Conservation (phyloP, 352 stramenopile species). For the Phytopythium litorale region DNA sequence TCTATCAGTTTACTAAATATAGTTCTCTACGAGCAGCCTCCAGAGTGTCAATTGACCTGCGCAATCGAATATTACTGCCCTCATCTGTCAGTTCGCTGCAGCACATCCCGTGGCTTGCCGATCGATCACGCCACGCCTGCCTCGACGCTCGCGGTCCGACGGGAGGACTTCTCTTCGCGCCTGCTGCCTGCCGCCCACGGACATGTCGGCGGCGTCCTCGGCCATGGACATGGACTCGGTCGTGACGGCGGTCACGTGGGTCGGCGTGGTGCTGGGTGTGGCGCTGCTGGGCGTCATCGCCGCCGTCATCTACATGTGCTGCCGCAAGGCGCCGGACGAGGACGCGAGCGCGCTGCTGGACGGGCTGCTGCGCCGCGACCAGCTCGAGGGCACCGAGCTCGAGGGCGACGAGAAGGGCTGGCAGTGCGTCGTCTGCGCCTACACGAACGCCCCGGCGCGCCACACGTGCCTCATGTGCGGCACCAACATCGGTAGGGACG, state of each 20-base stretch:
- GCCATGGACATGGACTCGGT: slow-evolving; percentile 23
- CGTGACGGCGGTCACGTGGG: slow-evolving; percentile 31
- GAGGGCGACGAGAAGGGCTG: slow-evolving; percentile 52
- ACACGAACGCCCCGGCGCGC: slow-evolving; percentile 38
- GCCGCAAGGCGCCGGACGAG: slow-evolving; percentile 18
- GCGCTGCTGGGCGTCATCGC: slow-evolving; percentile 22
- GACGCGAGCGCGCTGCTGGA: slow-evolving; percentile 33
- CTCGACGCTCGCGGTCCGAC: no score
- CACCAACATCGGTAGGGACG: slow-evolving; percentile 31
- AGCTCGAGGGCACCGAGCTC: slow-evolving; percentile 50
- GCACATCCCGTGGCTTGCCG: no score
- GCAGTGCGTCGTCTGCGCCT: slow-evolving; percentile 70
- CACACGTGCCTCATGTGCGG: slow-evolving; percentile 67
- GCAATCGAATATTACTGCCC: background rate
- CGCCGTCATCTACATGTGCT: slow-evolving; percentile 52
- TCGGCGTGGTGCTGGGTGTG: slow-evolving; percentile 28
- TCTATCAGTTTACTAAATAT: background rate
- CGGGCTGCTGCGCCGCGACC: slow-evolving; percentile 53
- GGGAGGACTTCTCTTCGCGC: no score
- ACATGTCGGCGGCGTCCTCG: slow-evolving; percentile 15
- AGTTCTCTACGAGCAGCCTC: background rate
- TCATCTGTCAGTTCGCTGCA: no score
- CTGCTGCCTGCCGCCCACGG: no score
- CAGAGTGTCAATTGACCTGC: background rate
- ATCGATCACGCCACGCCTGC: no score